Evolutionary conservation across 192 early-diverging fungal species (phyloP).

Genomic region (Bifiguratus adelaidae): DNA sequence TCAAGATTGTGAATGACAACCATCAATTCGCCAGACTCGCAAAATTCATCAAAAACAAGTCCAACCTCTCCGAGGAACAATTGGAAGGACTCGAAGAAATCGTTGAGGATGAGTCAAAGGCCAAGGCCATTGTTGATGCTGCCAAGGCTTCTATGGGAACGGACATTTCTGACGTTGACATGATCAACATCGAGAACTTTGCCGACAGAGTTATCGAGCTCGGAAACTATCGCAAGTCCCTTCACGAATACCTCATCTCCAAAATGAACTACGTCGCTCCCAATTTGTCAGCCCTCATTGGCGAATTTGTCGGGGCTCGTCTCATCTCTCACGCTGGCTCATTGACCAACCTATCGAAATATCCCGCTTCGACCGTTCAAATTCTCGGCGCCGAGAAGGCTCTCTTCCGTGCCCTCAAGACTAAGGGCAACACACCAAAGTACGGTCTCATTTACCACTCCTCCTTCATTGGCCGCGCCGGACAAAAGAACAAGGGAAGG

Average conservation of each 20-base stretch:
- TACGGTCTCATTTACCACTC: slow-evolving; percentile 98
- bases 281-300: slow-evolving; percentile 90
- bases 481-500: slow-evolving; percentile 95
- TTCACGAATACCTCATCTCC: slow-evolving; percentile 84
- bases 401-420: slow-evolving; percentile 94
- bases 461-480: slow-evolving; percentile 89
- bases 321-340: slow-evolving; percentile 95
- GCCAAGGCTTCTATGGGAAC: slow-evolving; percentile 96
- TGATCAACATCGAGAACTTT: slow-evolving; percentile 92
- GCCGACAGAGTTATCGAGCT: slow-evolving; percentile 84
- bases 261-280: slow-evolving; percentile 97
- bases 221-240: slow-evolving; percentile 86
- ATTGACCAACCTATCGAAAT: slow-evolving; percentile 94
- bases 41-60: slow-evolving; percentile 90
- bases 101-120: slow-evolving; percentile 60
- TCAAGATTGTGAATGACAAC: slow-evolving; percentile 94
- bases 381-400: slow-evolving; percentile 98
- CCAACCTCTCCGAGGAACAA: slow-evolving; percentile 63
- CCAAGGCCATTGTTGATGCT: slow-evolving; percentile 86
- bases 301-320: slow-evolving; percentile 94
- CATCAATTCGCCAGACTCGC: slow-evolving; percentile 82
- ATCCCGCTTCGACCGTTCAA: slow-evolving; percentile 95
- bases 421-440: slow-evolving; percentile 94
- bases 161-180: slow-evolving; percentile 91
- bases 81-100: slow-evolving; percentile 75